These are phyloP conservation scores for Fistulinella prunicolor DNA, from an alignment of 768 basidiomycete species.

Conservation along the genomic window DNA sequence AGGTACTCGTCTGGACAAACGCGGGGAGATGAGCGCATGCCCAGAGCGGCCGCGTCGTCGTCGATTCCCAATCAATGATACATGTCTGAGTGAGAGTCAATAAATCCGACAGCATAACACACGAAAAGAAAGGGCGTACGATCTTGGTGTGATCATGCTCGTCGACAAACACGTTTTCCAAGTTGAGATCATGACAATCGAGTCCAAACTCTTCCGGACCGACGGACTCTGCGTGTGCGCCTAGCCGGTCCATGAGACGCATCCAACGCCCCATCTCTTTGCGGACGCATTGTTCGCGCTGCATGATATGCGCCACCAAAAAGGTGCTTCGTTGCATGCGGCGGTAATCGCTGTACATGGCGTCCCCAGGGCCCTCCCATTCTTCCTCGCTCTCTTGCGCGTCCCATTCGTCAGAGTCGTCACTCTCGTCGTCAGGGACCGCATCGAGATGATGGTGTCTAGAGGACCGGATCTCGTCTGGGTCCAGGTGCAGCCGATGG, in stretches of 20 bases:
- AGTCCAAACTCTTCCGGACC: slow-evolving; percentile 65
- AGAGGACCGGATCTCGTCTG: slow-evolving; percentile 68
- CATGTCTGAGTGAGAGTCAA: slow-evolving; percentile 53
- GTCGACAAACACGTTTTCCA: slow-evolving; percentile 86
- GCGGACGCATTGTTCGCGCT: slow-evolving; percentile 60
- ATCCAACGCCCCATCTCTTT: slow-evolving; percentile 74
- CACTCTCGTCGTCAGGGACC: slow-evolving; percentile 69
- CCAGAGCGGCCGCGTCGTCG: slow-evolving; percentile 85
- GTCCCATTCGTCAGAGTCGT: slow-evolving; percentile 78
- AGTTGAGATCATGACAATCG: slow-evolving; percentile 82
- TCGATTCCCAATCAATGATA: slow-evolving; percentile 89
- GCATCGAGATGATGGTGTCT: slow-evolving; percentile 66
- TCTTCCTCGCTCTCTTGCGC: slow-evolving; percentile 78
- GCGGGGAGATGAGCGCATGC: slow-evolving; percentile 79
- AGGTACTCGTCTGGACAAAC: slow-evolving; percentile 74
- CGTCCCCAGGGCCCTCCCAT: slow-evolving; percentile 68
- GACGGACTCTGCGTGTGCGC: slow-evolving; percentile 30
- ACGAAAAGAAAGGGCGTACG: slow-evolving; percentile 42
- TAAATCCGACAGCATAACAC: not conserved
- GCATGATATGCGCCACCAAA: slow-evolving; percentile 63
- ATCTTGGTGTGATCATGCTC: slow-evolving; percentile 62
- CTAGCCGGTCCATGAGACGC: slow-evolving; percentile 60
- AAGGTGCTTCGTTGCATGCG: slow-evolving; percentile 79
- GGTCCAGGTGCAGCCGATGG: slow-evolving; percentile 77
- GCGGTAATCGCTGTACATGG: slow-evolving; percentile 81